phyloP scores from a whole-genome alignment of 2,329 filamentous ascomycete genomes.

The Aspergillus jensenii region DNA sequence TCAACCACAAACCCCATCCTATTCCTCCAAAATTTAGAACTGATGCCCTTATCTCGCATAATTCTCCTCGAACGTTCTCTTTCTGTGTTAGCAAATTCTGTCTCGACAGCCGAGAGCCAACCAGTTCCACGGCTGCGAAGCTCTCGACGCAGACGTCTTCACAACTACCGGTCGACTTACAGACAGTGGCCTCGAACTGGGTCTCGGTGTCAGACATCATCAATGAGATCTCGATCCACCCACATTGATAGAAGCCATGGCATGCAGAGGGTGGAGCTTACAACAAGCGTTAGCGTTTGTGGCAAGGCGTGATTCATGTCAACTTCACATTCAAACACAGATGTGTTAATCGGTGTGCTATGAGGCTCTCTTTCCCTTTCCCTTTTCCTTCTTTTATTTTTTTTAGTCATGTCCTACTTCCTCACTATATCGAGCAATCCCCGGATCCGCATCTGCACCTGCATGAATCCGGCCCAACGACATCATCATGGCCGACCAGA shows the following conservation, averaged over 20 bases:
- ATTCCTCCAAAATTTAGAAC: too few relatives aligned
- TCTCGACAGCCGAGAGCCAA: neutral
- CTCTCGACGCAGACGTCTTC: neutral
- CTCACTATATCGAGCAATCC: neutral
- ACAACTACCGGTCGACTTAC: neutral
- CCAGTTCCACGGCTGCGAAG: neutral
- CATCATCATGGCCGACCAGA: constrained; percentile 9
- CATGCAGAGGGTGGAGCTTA: too few relatives aligned
- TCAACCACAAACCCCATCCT: neutral
- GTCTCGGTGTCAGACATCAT: too few relatives aligned
- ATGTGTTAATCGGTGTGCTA: too few relatives aligned
- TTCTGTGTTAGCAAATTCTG: neutral
- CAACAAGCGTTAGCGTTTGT: too few relatives aligned
- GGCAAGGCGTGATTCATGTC: too few relatives aligned
- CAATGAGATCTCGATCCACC: too few relatives aligned
- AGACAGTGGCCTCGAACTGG: neutral
- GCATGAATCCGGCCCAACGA: neutral
- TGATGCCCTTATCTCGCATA: too few relatives aligned
- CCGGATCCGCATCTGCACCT: neutral
- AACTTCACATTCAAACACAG: too few relatives aligned
- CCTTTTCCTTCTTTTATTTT: too few relatives aligned
- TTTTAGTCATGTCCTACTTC: neutral
- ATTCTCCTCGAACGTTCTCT: neutral
- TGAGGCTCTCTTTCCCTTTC: too few relatives aligned
- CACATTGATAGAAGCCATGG: too few relatives aligned